phyloP scores from a whole-genome alignment of 2,329 filamentous ascomycete genomes.

The Sporothrix schenckii region DNA sequence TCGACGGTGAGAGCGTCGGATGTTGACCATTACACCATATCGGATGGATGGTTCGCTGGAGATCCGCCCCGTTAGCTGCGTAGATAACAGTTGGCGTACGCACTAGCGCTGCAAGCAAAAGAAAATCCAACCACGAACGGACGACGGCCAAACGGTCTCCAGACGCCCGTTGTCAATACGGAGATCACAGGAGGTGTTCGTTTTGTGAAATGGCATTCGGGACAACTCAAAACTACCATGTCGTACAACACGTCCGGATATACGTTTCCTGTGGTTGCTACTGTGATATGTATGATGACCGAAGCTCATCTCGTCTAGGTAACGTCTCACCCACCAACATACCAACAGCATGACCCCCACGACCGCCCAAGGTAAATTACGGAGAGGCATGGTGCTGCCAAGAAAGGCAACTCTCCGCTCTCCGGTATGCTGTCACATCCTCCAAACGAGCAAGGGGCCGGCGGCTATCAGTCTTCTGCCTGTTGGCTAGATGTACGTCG shows the following conservation, averaged over 20 bases:
- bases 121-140: too few relatives aligned
- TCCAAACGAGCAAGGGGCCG: not conserved
- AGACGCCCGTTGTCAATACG: not conserved
- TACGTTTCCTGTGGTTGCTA: not conserved
- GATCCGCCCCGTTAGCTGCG: not conserved
- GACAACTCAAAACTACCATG: not conserved
- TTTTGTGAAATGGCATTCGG: not conserved
- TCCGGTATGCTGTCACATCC: too few relatives aligned
- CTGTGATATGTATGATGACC: not conserved
- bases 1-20: conserved; percentile 36
- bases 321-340: not conserved
- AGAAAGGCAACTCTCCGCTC: not conserved
- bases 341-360: not conserved
- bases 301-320: not conserved
- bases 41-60: conserved; percentile 27
- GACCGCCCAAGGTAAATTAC: not conserved
- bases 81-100: not conserved
- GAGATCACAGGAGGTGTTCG: not conserved
- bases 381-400: not conserved
- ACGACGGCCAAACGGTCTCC: too few relatives aligned
- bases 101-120: not conserved
- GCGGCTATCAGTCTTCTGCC: not conserved
- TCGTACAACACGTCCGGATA: not conserved
- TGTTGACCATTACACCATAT: conserved; percentile 36
- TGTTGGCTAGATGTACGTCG: not conserved